Conservation (phyloP, 2,329 filamentous ascomycete genomes). For the Pseudogymnoascus sp. region DNA sequence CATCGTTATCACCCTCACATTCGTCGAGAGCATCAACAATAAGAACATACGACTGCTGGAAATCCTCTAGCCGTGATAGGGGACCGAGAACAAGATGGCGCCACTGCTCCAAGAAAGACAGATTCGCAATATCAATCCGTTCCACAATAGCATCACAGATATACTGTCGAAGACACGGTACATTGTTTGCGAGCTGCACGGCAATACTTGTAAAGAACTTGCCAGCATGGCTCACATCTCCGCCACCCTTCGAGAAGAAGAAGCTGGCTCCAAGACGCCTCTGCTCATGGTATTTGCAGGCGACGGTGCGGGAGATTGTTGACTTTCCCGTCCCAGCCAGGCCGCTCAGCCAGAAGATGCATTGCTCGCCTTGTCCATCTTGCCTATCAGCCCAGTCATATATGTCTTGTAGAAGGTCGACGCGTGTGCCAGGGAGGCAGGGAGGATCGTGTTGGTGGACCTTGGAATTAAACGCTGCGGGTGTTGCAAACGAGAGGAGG, state of each 20-base stretch:
- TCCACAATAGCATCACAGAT: conserved; percentile 16
- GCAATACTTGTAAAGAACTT: conserved; percentile 30
- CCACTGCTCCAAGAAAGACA: conserved; percentile 36
- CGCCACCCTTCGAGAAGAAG: conserved; percentile 21
- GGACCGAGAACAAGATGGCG: conserved; percentile 33
- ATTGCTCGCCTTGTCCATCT: conserved; percentile 8
- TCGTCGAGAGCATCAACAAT: conserved; percentile 29
- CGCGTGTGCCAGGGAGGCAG: conserved; percentile 2
- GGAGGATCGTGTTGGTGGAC: neutral
- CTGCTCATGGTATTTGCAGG: conserved; percentile 18
- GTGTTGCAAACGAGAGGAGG: no score
- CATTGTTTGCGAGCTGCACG: conserved; percentile 20
- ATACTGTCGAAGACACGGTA: neutral
- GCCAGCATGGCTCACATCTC: conserved; percentile 24
- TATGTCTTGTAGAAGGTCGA: conserved; percentile 6
- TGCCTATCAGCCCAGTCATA: neutral
- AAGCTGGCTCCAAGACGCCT: conserved; percentile 28
- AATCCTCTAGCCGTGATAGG: conserved; percentile 22
- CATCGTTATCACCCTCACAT: conserved; percentile 21
- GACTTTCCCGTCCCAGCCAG: conserved; percentile 33
- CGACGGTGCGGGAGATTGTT: conserved; percentile 31
- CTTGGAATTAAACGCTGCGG: no score
- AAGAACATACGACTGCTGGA: conserved; percentile 19
- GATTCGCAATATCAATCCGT: conserved; percentile 13
- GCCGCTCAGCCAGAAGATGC: conserved; percentile 20